These are phyloP conservation scores for Talaromyces sp. DNA, from an alignment of 2,329 filamentous ascomycete species.

Conservation along the genomic window DNA sequence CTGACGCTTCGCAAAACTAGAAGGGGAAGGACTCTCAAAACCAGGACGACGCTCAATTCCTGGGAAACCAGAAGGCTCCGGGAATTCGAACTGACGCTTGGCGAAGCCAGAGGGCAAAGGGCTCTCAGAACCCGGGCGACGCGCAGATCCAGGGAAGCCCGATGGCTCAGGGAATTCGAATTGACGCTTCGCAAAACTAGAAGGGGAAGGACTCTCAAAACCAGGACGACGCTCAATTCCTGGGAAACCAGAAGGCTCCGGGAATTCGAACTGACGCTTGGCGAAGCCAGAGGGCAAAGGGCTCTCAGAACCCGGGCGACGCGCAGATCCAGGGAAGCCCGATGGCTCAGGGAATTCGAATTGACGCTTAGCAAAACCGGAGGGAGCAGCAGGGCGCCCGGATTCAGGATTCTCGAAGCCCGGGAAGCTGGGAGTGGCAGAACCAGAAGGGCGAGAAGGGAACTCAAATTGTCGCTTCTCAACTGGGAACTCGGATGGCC, in stretches of 20 bases:
- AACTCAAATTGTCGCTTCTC: slow-evolving; percentile 1
- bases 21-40: not conserved
- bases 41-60: not conserved
- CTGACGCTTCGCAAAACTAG: not conserved
- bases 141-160: not conserved
- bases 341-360: not conserved
- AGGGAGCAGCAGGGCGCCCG: not conserved
- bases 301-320: not conserved
- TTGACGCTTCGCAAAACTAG: not conserved
- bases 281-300: not conserved
- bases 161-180: not conserved
- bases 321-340: not conserved
- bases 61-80: not conserved
- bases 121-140: not conserved
- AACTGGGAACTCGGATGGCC: not conserved
- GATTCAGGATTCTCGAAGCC: not conserved
- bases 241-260: not conserved
- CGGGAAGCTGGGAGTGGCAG: not conserved
- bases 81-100: not conserved
- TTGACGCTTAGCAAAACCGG: not conserved
- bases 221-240: not conserved
- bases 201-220: not conserved
- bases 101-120: not conserved
- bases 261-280: not conserved
- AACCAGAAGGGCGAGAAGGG: not conserved